These are phyloP conservation scores for Exophiala lecanii-corni DNA, from an alignment of 2,329 filamentous ascomycete genomes.

Conservation along the genomic window DNA sequence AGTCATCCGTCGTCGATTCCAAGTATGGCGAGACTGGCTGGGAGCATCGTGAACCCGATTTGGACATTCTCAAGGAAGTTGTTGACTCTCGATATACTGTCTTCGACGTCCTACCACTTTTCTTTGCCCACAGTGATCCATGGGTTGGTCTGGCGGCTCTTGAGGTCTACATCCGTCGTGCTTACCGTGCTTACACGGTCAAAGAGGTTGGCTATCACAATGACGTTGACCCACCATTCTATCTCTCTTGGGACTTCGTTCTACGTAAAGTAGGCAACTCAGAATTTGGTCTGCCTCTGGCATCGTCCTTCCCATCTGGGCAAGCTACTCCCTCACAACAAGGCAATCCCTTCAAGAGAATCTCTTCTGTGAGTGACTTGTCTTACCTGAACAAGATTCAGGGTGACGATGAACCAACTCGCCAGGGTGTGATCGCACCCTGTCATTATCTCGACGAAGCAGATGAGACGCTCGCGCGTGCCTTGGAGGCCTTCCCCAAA, in stretches of 20 bases:
- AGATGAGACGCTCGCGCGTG: conserved; percentile 79
- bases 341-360: conserved; percentile 67
- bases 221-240: conserved; percentile 67
- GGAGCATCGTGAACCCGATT: conserved; percentile 89
- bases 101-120: conserved; percentile 89
- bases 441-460: conserved; percentile 91
- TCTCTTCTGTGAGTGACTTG: conserved; percentile 96
- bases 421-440: conserved; percentile 92
- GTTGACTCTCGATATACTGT: conserved; percentile 98
- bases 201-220: conserved; percentile 85
- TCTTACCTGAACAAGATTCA: conserved; percentile 74
- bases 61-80: conserved; percentile 92
- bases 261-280: conserved; percentile 88
- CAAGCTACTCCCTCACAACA: conserved; percentile 67
- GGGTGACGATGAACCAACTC: conserved; percentile 62
- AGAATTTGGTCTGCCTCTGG: conserved; percentile 77
- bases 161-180: conserved; percentile 92
- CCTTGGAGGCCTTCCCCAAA: conserved; percentile 74
- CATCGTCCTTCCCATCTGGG: conserved; percentile 76
- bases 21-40: conserved; percentile 94
- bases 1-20: conserved; percentile 93
- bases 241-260: conserved; percentile 91
- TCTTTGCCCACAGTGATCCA: conserved; percentile 90
- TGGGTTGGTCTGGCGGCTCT: conserved; percentile 92
- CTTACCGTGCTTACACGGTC: conserved; percentile 91